Percentiles rank a stretch among this genome's conserved stretches.
Evolutionary conservation across 257 asterid species (phyloP).

Genomic region (Solanum piurae): DNA sequence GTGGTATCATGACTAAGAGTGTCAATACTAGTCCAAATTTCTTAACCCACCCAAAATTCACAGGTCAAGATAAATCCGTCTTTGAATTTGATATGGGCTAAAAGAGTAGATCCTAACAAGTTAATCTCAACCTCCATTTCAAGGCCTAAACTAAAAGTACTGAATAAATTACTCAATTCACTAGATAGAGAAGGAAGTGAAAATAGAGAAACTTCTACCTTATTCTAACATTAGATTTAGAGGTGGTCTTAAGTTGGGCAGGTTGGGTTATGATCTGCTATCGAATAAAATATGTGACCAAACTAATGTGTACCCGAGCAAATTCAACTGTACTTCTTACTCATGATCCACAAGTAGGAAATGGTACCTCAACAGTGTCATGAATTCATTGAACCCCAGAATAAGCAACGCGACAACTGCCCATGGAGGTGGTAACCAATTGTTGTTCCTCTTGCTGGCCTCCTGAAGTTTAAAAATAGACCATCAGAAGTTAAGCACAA

Average conservation of each 20-base stretch:
- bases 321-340: background rate
- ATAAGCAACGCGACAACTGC: constrained; percentile 69
- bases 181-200: background rate
- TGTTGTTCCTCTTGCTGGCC: constrained; percentile 83
- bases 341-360: background rate
- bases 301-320: background rate
- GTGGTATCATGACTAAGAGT: background rate
- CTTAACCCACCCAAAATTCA: background rate
- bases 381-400: constrained; percentile 95
- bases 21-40: background rate
- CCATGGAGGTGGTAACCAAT: constrained; percentile 99
- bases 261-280: background rate
- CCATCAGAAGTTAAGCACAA: background rate
- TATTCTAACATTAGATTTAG: background rate
- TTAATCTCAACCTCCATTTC: background rate
- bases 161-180: background rate
- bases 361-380: constrained; percentile 86
- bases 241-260: background rate
- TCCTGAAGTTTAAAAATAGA: constrained; percentile 42
- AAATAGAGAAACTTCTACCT: background rate
- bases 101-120: background rate
- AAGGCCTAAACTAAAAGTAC: background rate
- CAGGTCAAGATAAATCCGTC: background rate
- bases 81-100: background rate
- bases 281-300: background rate